phyloP scores from a whole-genome alignment of 495 filamentous ascomycete species.

The Aspergillus affinis region DNA sequence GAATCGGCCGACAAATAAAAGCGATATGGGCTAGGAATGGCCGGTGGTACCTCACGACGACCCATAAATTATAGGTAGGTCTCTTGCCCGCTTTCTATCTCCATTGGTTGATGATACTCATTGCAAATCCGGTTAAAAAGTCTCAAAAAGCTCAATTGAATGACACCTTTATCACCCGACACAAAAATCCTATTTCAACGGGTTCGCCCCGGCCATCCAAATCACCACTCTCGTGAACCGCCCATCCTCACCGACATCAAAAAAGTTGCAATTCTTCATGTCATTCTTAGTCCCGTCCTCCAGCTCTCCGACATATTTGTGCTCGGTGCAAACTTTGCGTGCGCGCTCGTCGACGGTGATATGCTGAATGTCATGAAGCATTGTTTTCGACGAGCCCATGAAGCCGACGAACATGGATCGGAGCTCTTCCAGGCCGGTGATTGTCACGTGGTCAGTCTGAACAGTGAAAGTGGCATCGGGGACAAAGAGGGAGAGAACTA shows the following conservation, averaged over 20 bases:
- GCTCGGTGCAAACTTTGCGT: constrained; percentile 10
- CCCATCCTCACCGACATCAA: constrained; percentile 12
- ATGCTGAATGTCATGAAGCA: constrained; percentile 7
- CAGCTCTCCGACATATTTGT: constrained; percentile 7
- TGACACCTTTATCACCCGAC: no score
- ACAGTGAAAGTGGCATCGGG: constrained; percentile 12
- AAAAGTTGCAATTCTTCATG: constrained; percentile 17
- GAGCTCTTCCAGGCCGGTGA: constrained; percentile 4
- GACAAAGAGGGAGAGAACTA: constrained; percentile 6
- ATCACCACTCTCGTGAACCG: constrained; percentile 10
- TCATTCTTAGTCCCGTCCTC: constrained; percentile 7
- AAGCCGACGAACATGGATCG: constrained; percentile 9
- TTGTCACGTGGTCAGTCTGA: neutral
- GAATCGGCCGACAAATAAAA: no score
- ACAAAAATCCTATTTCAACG: constrained; percentile 1
- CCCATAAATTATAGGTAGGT: no score
- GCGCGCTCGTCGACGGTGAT: constrained; percentile 9
- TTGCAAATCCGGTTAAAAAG: no score
- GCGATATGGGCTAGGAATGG: no score
- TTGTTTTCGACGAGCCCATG: constrained; percentile 1
- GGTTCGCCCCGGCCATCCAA: constrained; percentile 15
- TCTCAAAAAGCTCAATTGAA: no score
- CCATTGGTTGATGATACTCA: no score
- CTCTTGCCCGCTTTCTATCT: no score
- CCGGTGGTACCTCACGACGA: no score